Evolutionary conservation across 371 early-diverging fungal species (phyloP).

Genomic region (Syncephalastrum contaminatum): DNA sequence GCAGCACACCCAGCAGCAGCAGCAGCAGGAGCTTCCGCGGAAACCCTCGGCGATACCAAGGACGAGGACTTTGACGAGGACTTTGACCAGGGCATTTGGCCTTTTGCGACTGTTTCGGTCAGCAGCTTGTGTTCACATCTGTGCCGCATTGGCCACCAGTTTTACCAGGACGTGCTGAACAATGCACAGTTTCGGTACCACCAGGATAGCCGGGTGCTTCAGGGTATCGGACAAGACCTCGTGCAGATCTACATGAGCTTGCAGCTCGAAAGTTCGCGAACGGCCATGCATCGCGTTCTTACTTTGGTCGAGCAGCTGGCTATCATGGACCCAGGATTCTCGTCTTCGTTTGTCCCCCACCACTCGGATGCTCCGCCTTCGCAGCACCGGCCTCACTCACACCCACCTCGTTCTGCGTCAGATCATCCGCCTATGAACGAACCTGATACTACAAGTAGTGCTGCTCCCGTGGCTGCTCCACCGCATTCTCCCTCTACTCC

Average conservation of each 20-base stretch:
- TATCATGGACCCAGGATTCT: constrained; percentile 1
- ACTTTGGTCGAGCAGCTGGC: constrained; percentile 8
- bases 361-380: too few relatives aligned
- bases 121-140: constrained; percentile 15
- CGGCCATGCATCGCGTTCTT: constrained; percentile 15
- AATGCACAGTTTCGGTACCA: constrained; percentile 15
- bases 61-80: constrained; percentile 1
- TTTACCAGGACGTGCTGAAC: constrained; percentile 19
- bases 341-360: too few relatives aligned
- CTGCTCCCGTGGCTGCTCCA: too few relatives aligned
- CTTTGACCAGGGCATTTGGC: not conserved
- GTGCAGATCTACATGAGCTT: constrained; percentile 19
- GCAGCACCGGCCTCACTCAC: too few relatives aligned
- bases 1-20: constrained; percentile 1
- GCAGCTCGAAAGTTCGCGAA: constrained; percentile 13
- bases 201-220: constrained; percentile 17
- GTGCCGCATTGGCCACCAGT: constrained; percentile 19
- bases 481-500: not conserved
- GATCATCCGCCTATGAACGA: too few relatives aligned
- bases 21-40: not conserved
- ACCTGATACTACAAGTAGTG: too few relatives aligned
- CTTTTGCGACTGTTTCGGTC: constrained; percentile 20
- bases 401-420: too few relatives aligned
- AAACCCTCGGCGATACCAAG: not conserved
- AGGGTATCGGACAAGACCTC: constrained; percentile 22